Evolutionary conservation across 164 flowering plant species (phyloP).

Genomic region (Vitis rupestris): DNA sequence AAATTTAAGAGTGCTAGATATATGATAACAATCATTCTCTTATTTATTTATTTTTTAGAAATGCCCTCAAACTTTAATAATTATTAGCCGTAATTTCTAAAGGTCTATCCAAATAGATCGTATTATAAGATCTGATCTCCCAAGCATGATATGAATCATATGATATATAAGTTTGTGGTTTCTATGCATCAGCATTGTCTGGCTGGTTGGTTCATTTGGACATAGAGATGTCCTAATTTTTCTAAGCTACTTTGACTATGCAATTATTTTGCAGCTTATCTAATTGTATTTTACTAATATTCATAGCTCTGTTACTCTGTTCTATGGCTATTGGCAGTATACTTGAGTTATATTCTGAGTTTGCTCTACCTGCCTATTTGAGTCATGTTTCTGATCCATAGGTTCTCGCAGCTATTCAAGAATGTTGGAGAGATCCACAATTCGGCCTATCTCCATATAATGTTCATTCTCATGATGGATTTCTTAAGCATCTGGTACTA

Average conservation of each 20-base stretch:
- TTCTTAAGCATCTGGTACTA: slow-evolving; percentile 88
- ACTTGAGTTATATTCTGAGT: not conserved
- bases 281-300: not conserved
- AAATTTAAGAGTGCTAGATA: too few relatives aligned
- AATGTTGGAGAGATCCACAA: slow-evolving; percentile 72
- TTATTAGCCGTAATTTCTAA: too few relatives aligned
- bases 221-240: not conserved
- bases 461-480: slow-evolving; percentile 77
- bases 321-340: not conserved
- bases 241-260: not conserved
- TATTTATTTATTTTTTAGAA: too few relatives aligned
- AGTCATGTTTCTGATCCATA: slow-evolving; percentile 28
- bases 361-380: slow-evolving; percentile 9
- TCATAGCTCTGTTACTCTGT: not conserved
- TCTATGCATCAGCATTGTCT: not conserved
- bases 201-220: not conserved
- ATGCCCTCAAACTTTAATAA: too few relatives aligned
- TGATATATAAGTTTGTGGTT: too few relatives aligned
- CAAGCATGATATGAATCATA: too few relatives aligned
- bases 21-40: too few relatives aligned
- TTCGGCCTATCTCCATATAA: slow-evolving; percentile 77
- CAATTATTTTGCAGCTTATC: not conserved
- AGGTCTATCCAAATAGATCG: too few relatives aligned
- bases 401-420: slow-evolving; percentile 85
- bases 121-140: too few relatives aligned